Evolutionary conservation across 176 grass and related monocot genomes (phyloP), one percentile per base, ranked within the genome.

Genomic region (Aegilops tauschii): DNA sequence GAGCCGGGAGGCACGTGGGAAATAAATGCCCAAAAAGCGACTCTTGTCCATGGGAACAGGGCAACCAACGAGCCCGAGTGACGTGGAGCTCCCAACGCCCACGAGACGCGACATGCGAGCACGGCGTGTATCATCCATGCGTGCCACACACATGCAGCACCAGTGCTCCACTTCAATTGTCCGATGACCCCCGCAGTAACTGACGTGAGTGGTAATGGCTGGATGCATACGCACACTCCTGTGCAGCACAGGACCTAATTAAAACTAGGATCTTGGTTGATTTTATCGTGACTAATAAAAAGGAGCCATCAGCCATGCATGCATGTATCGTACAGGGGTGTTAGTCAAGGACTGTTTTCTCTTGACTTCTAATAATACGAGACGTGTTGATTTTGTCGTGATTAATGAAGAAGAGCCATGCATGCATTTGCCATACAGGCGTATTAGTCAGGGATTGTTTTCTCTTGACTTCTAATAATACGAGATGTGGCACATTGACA

Each of bases 81-180:
- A 77, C 74, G 74, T 54, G 74, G 74, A 77, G 28, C 30, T 21
- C 28, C 74, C 47, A 77, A 77, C 74, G 74, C 74, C 74, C 74
- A 18, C 74, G 74, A 54, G 45, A 31, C 2, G 28, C 27, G 28
- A 31, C 1, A 37, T 37, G 11, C 40, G 12, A 9, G 45, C 45
- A 76, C 73, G 45, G 21, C 23, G 23, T 49, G 71, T 28, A 49
- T 17, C 23, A 74, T 75, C 42, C 69, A 18, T 49, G 73, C 42
- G 44, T 50, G 11, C 13, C 44, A 45, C 3, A 73, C 69, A 44
- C 36, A 73, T 73, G 21, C 9, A 77, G 47, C 74, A 20, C 73
- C 20, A 54, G 73, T 32, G 42, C 12, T 8, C 1, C 42, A 1
- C 74, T 77, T 77, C 21, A 56, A 77, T 34, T 77, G 42, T 5